Evolutionary conservation across 257 asterid species (phyloP).

Genomic region (Solanum bulbocastanum): DNA sequence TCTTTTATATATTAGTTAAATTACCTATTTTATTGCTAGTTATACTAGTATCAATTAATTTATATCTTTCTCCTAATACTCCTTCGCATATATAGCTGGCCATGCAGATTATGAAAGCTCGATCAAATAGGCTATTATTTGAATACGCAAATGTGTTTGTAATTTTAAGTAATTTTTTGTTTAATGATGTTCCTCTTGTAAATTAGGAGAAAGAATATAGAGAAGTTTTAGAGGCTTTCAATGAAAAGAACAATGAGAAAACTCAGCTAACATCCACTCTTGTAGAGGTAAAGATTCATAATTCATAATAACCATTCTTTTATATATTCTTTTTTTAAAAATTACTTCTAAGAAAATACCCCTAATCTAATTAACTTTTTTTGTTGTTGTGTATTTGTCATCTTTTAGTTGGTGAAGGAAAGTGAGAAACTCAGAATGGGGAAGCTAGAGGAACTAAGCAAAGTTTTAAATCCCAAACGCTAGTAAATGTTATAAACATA

Average conservation of each 20-base stretch:
- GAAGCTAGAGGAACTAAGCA: conserved; percentile 74
- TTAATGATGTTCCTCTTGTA: background rate
- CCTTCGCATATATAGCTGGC: background rate
- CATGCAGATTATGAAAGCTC: background rate
- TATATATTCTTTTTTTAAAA: background rate
- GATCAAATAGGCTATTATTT: background rate
- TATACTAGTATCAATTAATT: background rate
- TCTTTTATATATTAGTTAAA: background rate
- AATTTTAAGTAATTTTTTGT: no score
- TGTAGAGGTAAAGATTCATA: conserved; percentile 45
- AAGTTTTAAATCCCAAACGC: conserved; percentile 36
- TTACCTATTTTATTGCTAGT: background rate
- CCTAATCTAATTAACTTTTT: background rate
- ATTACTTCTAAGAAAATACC: background rate
- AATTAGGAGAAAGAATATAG: conserved; percentile 79
- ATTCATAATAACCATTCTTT: background rate
- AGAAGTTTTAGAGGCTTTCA: conserved; percentile 63
- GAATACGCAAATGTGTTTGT: background rate
- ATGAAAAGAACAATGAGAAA: conserved; percentile 73
- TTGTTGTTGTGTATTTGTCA: background rate
- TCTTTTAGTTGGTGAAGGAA: conserved; percentile 52
- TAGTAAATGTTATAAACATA: background rate
- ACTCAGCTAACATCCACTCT: conserved; percentile 55
- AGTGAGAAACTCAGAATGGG: conserved; percentile 72
- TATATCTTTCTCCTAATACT: background rate